A percentile compares a stretch with the other conserved stretches of the same genome.
phyloP scores from a whole-genome alignment of 768 basidiomycete genomes.

The Nevesoporus exiguus region DNA sequence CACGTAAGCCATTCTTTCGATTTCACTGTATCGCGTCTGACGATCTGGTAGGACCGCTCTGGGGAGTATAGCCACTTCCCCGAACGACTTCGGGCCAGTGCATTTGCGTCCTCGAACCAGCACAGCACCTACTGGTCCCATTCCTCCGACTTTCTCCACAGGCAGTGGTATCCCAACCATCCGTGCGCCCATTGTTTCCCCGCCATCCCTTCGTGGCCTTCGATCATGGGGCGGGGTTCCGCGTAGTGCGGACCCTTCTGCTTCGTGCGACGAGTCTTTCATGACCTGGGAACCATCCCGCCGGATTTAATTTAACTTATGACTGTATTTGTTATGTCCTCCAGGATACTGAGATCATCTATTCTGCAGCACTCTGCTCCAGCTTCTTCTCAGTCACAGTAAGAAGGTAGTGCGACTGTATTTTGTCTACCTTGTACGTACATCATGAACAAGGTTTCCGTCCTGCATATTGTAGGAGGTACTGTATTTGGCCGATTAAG shows the following conservation, averaged over 20 bases:
- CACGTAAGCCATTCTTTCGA: conserved; percentile 38
- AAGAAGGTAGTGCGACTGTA: background rate
- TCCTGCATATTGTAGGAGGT: background rate
- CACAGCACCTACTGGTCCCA: background rate
- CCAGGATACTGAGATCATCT: background rate
- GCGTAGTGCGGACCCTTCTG: conserved; percentile 26
- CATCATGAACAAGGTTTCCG: background rate
- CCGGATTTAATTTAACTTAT: conserved; percentile 28
- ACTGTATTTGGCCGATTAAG: too few relatives aligned
- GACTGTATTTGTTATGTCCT: background rate
- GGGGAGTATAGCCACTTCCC: conserved; percentile 32
- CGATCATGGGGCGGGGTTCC: conserved; percentile 20
- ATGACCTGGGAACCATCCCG: conserved; percentile 60
- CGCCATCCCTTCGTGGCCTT: conserved; percentile 14
- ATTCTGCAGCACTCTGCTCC: background rate
- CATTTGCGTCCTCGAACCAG: conserved; percentile 16
- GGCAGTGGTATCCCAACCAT: conserved; percentile 14
- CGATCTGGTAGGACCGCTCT: conserved; percentile 37
- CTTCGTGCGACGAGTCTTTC: conserved; percentile 51
- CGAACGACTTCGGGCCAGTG: conserved; percentile 21
- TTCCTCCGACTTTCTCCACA: conserved; percentile 12
- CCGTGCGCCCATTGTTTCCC: conserved; percentile 20
- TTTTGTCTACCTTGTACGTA: conserved; percentile 7
- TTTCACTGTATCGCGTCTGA: conserved; percentile 7
- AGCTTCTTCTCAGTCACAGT: background rate